Evolutionary conservation across 2,329 filamentous ascomycete species (phyloP), one percentile per base, ranked within the genome.

Genomic region (Parastagonospora nodorum): DNA sequence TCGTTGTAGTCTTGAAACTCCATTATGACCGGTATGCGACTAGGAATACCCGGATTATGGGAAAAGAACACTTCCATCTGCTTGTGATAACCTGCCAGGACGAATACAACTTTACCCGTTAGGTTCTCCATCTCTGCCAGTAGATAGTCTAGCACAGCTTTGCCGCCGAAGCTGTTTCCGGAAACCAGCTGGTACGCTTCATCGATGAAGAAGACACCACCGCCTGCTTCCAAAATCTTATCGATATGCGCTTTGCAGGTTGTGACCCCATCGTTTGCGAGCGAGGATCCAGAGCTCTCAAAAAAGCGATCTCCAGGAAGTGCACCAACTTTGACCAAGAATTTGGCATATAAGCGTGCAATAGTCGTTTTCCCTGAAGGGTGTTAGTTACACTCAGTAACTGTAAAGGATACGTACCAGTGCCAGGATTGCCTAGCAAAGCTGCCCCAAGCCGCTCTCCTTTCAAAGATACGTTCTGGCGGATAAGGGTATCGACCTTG

Each of bases 31-130:
- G 88, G 88, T 32, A 93, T 86, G 0, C 89, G 84, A 56, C 87
- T 89, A 0, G 82, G 77, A 2, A 92, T 75, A 0, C 89, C 88
- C 0, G 84, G 84, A 38, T 92, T 92, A 53, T 92, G 88, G 0
- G 82, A 78, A 40, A 90, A 91, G 67, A 92, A 90, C 0, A 79
- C 79, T 60, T 92, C 88, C 88, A 93, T 92, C 55, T 89, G 79
- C 58, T 85, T 86, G 42, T 78, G 78, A 69, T 92, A 92, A 0
- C 90, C 89, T 0, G 88, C 89, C 2, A 93, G 75, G 0, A 92
- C 78, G 45, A 92, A 88, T 0, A 87, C 83, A 0, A 92, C 70
- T 58, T 88, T 88, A 0, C 88, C 88, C 0, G 79, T 82, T 1
- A 84, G 77, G 44, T 90, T 89, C 59, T 92, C 89, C 0, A 91